Evolutionary conservation across 148 eudicot species (phyloP).

Genomic region (Fallopia convolvulus): DNA sequence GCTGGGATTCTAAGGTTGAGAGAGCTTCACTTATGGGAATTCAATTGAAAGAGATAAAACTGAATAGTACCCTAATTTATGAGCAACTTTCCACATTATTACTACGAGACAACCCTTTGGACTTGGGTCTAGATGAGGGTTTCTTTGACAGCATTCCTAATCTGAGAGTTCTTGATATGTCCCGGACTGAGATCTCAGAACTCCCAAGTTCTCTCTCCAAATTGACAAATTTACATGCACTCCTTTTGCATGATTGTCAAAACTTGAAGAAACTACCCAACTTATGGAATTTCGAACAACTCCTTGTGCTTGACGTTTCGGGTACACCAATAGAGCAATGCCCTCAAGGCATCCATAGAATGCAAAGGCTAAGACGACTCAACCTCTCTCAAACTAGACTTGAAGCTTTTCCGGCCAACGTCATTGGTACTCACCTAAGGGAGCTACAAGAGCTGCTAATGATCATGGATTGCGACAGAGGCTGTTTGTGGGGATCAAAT

Average conservation of each 20-base stretch:
- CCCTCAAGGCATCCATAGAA: slow-evolving; percentile 20
- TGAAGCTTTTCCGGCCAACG: slow-evolving; percentile 12
- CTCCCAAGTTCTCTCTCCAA: slow-evolving; percentile 21
- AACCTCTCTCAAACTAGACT: slow-evolving; percentile 25
- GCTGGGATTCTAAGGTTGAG: slow-evolving; percentile 18
- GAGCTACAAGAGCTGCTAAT: slow-evolving; percentile 22
- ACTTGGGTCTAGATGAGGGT: neutral
- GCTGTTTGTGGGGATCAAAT: slow-evolving; percentile 26
- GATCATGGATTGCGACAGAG: slow-evolving; percentile 16
- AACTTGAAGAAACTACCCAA: slow-evolving; percentile 17
- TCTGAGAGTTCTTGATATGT: slow-evolving; percentile 23
- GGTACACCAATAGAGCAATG: slow-evolving; percentile 18
- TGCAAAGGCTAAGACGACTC: slow-evolving; percentile 20
- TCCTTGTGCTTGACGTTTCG: slow-evolving; percentile 19
- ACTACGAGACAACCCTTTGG: slow-evolving; percentile 18
- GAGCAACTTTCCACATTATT: slow-evolving; percentile 16
- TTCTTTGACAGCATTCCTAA: slow-evolving; percentile 22
- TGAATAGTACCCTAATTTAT: neutral
- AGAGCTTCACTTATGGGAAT: slow-evolving; percentile 24
- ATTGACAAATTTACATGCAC: slow-evolving; percentile 21
- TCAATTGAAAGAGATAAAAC: slow-evolving; percentile 12
- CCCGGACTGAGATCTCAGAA: slow-evolving; percentile 16
- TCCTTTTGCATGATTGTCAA: slow-evolving; percentile 19
- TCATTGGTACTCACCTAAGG: slow-evolving; percentile 12
- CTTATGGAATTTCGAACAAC: slow-evolving; percentile 15